Evolutionary conservation across 352 stramenopile species (phyloP).

Genomic region (Globisporangium parvum): DNA sequence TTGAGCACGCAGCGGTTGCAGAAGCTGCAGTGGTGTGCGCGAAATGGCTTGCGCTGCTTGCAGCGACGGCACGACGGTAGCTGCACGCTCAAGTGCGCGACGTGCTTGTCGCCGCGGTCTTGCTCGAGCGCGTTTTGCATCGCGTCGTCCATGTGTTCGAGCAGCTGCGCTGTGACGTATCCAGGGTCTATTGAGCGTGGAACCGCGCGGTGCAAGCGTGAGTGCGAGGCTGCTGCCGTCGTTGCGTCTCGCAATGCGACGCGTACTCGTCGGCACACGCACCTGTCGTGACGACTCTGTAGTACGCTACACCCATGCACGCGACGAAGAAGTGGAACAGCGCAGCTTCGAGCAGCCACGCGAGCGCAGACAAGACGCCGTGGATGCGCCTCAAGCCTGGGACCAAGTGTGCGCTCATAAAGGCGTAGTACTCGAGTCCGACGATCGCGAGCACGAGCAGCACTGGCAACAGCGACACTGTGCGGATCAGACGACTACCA

Average conservation of each 20-base stretch:
- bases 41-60: slow-evolving; percentile 68
- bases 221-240: too few relatives aligned
- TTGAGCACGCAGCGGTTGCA: slow-evolving; percentile 82
- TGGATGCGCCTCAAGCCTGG: slow-evolving; percentile 16
- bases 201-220: background rate
- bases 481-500: slow-evolving; percentile 45
- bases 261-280: background rate
- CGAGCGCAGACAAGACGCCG: slow-evolving; percentile 10
- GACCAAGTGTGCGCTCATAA: slow-evolving; percentile 46
- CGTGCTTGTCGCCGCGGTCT: background rate
- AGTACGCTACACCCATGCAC: slow-evolving; percentile 54
- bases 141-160: slow-evolving; percentile 55
- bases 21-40: slow-evolving; percentile 82
- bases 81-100: background rate
- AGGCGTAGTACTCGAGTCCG: slow-evolving; percentile 66
- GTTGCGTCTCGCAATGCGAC: background rate
- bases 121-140: slow-evolving; percentile 59
- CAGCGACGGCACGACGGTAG: slow-evolving; percentile 52
- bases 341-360: slow-evolving; percentile 26
- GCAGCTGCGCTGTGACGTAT: slow-evolving; percentile 59
- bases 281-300: slow-evolving; percentile 76
- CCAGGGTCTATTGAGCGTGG: slow-evolving; percentile 44
- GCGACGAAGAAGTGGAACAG: slow-evolving; percentile 58
- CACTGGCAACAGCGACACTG: slow-evolving; percentile 60
- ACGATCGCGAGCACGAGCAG: slow-evolving; percentile 53